Evolutionary conservation across 225 moss, liverwort and hornwort genomes (phyloP).

Genomic region (Sphagnum contortum): DNA sequence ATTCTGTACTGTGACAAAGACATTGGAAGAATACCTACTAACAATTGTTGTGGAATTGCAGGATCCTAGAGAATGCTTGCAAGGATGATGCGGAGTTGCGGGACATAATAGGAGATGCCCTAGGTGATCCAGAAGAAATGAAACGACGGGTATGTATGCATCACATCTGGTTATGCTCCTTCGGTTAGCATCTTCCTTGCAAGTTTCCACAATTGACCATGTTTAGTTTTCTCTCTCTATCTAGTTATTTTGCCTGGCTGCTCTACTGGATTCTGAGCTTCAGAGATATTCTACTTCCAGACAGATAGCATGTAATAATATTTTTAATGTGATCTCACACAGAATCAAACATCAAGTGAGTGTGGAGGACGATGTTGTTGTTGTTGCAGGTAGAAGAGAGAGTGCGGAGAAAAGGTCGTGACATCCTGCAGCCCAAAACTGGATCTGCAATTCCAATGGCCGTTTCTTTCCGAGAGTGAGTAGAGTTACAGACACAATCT

Average conservation of each 20-base stretch:
- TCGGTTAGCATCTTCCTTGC: background rate
- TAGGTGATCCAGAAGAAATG: constrained; percentile 98
- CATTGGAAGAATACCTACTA: background rate
- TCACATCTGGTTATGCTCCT: background rate
- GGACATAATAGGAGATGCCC: constrained; percentile 92
- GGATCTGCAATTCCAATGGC: constrained; percentile 67
- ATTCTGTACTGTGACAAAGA: background rate
- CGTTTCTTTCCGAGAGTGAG: constrained; percentile 78
- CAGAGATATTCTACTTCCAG: too few relatives aligned
- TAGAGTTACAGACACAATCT: background rate
- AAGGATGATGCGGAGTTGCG: constrained; percentile 94
- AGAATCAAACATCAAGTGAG: too few relatives aligned
- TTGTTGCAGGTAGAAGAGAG: constrained; percentile 76
- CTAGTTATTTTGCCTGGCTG: background rate
- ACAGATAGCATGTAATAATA: too few relatives aligned
- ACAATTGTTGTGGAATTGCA: constrained; percentile 6
- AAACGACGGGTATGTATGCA: constrained; percentile 63
- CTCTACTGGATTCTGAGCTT: too few relatives aligned
- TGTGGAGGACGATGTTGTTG: too few relatives aligned
- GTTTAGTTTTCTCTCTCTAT: background rate
- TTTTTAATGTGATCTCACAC: too few relatives aligned
- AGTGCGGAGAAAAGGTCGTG: constrained; percentile 77
- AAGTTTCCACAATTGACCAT: too few relatives aligned
- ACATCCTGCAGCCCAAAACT: constrained; percentile 60
- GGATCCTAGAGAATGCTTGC: constrained; percentile 87